Evolutionary conservation across 192 early-diverging fungal genomes (phyloP), one percentile per base, ranked within the genome.

Genomic region (Umbelopsis ramanniana): DNA sequence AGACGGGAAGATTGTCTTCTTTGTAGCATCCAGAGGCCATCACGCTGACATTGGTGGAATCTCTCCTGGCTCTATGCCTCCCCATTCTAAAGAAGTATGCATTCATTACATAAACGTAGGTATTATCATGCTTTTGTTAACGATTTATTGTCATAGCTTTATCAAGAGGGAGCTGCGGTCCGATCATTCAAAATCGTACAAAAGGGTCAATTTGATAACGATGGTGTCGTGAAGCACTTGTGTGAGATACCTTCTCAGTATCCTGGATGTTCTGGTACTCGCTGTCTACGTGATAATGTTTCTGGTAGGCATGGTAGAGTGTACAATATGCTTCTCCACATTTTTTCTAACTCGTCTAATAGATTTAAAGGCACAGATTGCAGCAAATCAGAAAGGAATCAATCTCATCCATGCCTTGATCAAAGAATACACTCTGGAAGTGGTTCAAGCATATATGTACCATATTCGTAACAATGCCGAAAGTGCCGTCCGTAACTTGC

Each of bases 11-110:
- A 89, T 95, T 75, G 90, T 94, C 8, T 98, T 98, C 76, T 99
- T 97, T 86, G 95, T 98, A 9, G 97, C 97, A 0, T 95, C 92
- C 29, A 87, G 97, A 48, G 92, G 93, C 3, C 96, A 96, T 76
- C 95, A 96, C 76, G 92, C 95, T 5, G 97, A 99, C 70, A 97
- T 99, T 87, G 97, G 97, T 67, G 92, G 93, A 38, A 90, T 92
- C 23, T 78, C 85, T 53, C 91, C 93, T 11, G 89, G 89, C 38
- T 92, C 90, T 43, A 97, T 99, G 96, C 97, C 97, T 14, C 96
- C 97, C 10, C 88, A 92, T 66, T 97, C 95, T 14, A 88, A 90
- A 70, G 94, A 96, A 55, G 74, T 70, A 75, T n/a, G 17, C n/a
- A n/a, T 8, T 38, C 12, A 7, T 35, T 21, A 37, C 43, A 46